Evolutionary conservation across 2,329 filamentous ascomycete species (phyloP).

Genomic region (Geosmithia flava): DNA sequence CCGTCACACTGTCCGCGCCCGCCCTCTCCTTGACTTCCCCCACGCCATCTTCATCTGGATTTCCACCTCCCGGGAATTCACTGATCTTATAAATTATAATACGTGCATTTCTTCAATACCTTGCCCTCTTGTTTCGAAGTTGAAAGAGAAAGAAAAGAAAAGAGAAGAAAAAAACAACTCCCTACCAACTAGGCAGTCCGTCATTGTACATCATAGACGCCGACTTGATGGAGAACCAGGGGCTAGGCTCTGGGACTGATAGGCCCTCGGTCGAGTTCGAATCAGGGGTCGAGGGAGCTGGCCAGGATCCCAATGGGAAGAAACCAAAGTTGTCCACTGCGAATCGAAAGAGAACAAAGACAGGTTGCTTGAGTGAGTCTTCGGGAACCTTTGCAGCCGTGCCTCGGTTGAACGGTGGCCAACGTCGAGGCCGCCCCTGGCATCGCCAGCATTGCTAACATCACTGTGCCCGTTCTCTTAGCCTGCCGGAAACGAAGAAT

Average conservation of each 20-base stretch:
- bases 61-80: too few relatives aligned
- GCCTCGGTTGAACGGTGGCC: not conserved
- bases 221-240: not conserved
- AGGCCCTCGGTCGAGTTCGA: not conserved
- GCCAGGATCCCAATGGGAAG: constrained; percentile 15
- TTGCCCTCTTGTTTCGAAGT: too few relatives aligned
- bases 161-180: too few relatives aligned
- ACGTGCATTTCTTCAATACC: too few relatives aligned
- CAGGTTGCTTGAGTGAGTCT: constrained; percentile 72
- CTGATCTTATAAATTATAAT: too few relatives aligned
- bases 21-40: not conserved
- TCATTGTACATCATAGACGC: not conserved
- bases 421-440: not conserved
- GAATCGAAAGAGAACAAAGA: constrained; percentile 67
- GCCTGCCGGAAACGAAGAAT: constrained; percentile 90
- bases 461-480: constrained; percentile 19
- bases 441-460: constrained; percentile 6
- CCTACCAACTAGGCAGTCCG: too few relatives aligned
- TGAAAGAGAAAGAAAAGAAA: too few relatives aligned
- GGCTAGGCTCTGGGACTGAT: not conserved
- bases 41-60: not conserved
- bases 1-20: not conserved
- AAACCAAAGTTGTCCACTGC: constrained; percentile 23
- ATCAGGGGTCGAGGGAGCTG: not conserved
- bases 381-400: constrained; percentile 1